A percentile compares a stretch with the other conserved stretches of the same genome.
Conservation (phyloP, 2,329 filamentous ascomycete species). For the Fusarium anguioides region DNA sequence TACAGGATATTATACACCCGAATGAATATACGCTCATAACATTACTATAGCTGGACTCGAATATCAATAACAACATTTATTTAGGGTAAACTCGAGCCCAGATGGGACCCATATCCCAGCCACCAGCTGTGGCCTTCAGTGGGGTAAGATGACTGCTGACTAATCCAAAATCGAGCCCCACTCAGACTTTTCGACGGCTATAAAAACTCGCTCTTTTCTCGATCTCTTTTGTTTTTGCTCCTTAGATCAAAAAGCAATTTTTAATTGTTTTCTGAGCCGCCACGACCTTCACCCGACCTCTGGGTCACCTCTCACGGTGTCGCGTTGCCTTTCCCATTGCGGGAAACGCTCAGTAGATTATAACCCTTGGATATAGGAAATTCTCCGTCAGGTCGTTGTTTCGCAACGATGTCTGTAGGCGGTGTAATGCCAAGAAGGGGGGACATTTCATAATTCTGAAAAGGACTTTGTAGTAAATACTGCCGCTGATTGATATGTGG, state of each 20-base stretch:
- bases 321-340: conserved; percentile 67
- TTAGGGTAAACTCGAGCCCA: neutral
- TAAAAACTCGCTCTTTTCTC: conserved; percentile 38
- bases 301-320: conserved; percentile 62
- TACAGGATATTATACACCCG: neutral
- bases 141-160: conserved; percentile 22
- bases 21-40: neutral
- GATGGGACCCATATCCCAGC: neutral
- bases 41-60: neutral
- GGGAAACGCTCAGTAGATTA: conserved; percentile 68
- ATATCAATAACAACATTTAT: neutral
- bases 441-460: conserved; percentile 58
- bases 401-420: conserved; percentile 55
- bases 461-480: conserved; percentile 19
- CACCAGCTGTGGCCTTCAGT: neutral
- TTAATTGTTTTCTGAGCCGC: conserved; percentile 60
- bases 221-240: conserved; percentile 54
- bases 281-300: conserved; percentile 68
- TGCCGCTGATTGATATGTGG: neutral
- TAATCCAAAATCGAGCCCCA: conserved; percentile 39
- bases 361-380: conserved; percentile 73
- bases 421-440: conserved; percentile 70
- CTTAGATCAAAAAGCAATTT: conserved; percentile 70
- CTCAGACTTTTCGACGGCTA: conserved; percentile 29
- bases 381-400: conserved; percentile 60